phyloP scores from a whole-genome alignment of 257 asterid genomes.

The Petrea volubilis region DNA sequence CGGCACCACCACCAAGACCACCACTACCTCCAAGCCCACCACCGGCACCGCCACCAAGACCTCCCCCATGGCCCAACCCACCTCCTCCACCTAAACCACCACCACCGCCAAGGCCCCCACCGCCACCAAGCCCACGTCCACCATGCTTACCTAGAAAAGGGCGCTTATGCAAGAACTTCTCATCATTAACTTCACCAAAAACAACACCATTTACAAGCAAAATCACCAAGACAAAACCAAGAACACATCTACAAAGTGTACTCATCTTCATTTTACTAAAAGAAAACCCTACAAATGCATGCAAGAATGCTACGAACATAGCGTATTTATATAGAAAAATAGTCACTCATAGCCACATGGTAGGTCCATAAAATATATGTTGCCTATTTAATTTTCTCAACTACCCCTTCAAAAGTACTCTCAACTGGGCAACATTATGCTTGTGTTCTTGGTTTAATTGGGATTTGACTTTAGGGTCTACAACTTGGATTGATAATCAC shows the following conservation, averaged over 20 bases:
- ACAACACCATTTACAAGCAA: constrained; percentile 34
- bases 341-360: constrained; percentile 24
- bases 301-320: background rate
- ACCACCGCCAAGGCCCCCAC: constrained; percentile 40
- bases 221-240: constrained; percentile 27
- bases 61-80: constrained; percentile 39
- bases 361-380: constrained; percentile 42
- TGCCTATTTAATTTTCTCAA: too few species aligned
- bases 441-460: background rate
- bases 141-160: constrained; percentile 23
- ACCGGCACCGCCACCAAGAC: constrained; percentile 25
- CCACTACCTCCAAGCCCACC: constrained; percentile 31
- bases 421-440: constrained; percentile 23
- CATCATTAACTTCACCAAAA: constrained; percentile 42
- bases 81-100: constrained; percentile 38
- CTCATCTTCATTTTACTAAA: constrained; percentile 23
- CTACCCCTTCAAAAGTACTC: constrained; percentile 29
- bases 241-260: constrained; percentile 14
- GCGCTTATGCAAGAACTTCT: constrained; percentile 25
- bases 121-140: constrained; percentile 22
- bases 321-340: constrained; percentile 29
- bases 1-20: constrained; percentile 32
- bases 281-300: constrained; percentile 33
- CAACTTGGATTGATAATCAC: background rate
- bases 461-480: constrained; percentile 6